Base-by-base conservation (phyloP, 768 basidiomycete species). In the Calocera viscosa region DNA sequence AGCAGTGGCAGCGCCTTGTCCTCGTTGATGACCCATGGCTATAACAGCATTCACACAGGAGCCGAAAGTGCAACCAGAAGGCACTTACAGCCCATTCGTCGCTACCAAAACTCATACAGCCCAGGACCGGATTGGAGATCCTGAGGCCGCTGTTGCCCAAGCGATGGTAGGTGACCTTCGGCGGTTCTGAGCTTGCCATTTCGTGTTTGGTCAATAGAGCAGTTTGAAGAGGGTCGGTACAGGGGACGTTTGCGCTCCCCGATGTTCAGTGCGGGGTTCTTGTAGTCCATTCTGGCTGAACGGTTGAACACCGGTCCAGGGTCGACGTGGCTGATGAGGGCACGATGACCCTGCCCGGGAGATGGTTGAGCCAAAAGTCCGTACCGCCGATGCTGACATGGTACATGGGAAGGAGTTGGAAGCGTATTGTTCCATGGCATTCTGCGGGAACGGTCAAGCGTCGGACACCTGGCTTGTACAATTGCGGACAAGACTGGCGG, bases 101-200 rank as follows among this genome's bases (percentile, higher is more conserved):
- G 53, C 26, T 26, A 5, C 53, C 53, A 32, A 60, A 60, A 19
- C 26, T 28, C 53, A 60, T 60, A 24, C 67, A 68, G 0, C 76
- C 76, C 8, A 78, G 71, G 49, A 78, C 76, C 49, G 77, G 64
- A 69, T 72, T 72, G 26, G 76, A 76, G 3, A 78, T 75, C 72
- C 77, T 69, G 24, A 72, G 70, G 17, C 74, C 75, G 24, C 68
- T 70, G 22, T 72, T 71, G 60, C 76, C 76, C 12, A 70, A 67
- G 34, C 73, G 66, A 19, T 60, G 53, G 53, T 60, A 60, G 2
- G 53, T 60, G 53, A 60, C 53, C n/a, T 63, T 65, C 11, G 68
- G 67, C 24, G 7, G 7, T 5, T 28, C 53, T 30, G 53, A 16
- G n/a, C n/a, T n/a, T 30, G 53, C 26, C 30, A 47, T 47, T 47